A percentile compares a stretch with the other conserved stretches of the same genome.
Evolutionary conservation across 106 monocot genomes (phyloP).

Genomic region (Vanilla planifolia): DNA sequence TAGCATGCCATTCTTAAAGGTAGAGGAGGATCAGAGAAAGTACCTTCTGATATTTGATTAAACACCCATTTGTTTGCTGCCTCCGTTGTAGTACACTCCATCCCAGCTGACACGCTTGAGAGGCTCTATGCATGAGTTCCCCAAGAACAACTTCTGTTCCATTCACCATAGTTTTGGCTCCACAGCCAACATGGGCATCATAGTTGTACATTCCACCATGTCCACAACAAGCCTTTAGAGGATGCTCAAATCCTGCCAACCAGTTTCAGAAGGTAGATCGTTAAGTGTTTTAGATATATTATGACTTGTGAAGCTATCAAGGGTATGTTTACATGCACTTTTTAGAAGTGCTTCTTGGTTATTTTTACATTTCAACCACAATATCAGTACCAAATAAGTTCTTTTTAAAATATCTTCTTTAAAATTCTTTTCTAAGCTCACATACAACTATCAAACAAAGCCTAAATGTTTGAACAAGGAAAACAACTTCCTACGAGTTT

Average conservation of each 20-base stretch:
- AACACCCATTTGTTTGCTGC: constrained; percentile 51
- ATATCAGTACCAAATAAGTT: too few relatives aligned
- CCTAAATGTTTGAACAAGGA: too few relatives aligned
- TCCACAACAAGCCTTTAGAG: constrained; percentile 47
- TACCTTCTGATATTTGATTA: constrained; percentile 31
- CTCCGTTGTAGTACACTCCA: constrained; percentile 61
- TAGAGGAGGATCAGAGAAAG: constrained; percentile 37
- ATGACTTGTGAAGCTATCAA: too few relatives aligned
- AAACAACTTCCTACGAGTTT: too few relatives aligned
- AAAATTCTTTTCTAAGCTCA: too few relatives aligned
- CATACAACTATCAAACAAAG: too few relatives aligned
- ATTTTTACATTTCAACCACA: too few relatives aligned
- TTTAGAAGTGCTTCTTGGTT: too few relatives aligned
- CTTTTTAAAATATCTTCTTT: too few relatives aligned
- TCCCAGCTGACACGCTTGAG: constrained; percentile 32
- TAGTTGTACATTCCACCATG: constrained; percentile 55
- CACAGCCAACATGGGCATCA: constrained; percentile 22
- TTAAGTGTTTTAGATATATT: too few relatives aligned
- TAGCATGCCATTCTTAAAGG: constrained; percentile 29
- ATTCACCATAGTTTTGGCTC: constrained; percentile 22
- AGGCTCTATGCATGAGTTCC: constrained; percentile 35
- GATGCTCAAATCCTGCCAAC: constrained; percentile 44
- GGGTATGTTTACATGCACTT: too few relatives aligned
- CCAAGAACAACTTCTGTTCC: constrained; percentile 28
- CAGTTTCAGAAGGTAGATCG: too few relatives aligned